Base-by-base conservation (phyloP, 2,329 filamentous ascomycete genomes). In the Tolypocladium cylindrosporum region DNA sequence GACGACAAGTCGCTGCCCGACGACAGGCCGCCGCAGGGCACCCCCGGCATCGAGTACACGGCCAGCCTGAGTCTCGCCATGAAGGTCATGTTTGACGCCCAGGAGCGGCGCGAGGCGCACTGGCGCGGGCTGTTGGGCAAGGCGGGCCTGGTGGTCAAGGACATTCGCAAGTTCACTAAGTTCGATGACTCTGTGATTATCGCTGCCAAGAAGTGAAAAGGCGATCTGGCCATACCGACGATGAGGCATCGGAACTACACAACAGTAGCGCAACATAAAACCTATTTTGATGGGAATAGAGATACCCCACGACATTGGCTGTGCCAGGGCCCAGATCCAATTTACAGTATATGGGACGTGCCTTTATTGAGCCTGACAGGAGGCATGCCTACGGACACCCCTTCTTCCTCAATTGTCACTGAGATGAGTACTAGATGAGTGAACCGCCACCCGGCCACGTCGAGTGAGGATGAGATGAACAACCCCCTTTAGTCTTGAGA, bases 21-120 rank as follows among this genome's bases (percentile, higher is more conserved):
- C 51, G 56, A 61, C 1, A 63, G 64, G 48, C 60, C 58, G 41
- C 57, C 60, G 42, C 55, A 58, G 31, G 56, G 56, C 4, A 53
- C 56, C 2, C 59, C 64, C 2, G 65, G 61, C 0, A 40, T 61
- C 36, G 63, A 62, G 57, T 66, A 66, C 58, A 62, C 57, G 6
- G 61, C 64, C 4, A 60, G 52, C 1, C 41, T 68, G 42, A 64
- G 62, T 53, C 56, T 69, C 21, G 59, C 57, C 9, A 68, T 69
- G 64, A 61, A 63, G 56, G 58, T 57, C 41, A 61, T 68, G 58
- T 67, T 67, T 51, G 62, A 67, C 53, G 59, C 61, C 3, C 56
- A 62, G 56, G 66, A 68, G 58, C 59, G 66, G 16, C 60, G 60
- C 1, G 62, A 66, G 61, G 53, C 55, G 14, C 65, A 67, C 21